Percentiles rank a stretch among this genome's conserved stretches.
These are phyloP conservation scores for Scheffersomyces segobiensis DNA, from an alignment of 1,139 yeast species.

Conservation along the genomic window DNA sequence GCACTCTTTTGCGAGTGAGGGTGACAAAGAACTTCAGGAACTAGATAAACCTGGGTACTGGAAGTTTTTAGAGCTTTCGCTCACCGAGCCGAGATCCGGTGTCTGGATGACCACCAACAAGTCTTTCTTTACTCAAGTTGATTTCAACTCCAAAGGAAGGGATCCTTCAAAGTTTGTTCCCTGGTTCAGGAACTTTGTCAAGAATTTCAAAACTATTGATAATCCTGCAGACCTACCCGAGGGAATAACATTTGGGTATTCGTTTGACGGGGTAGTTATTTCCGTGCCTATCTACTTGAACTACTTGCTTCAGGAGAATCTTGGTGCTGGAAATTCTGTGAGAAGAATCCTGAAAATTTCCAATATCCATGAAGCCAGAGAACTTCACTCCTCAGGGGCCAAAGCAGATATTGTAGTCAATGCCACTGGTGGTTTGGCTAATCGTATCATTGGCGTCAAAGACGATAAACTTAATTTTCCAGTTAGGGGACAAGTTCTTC, in stretches of 20 bases:
- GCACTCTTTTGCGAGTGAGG: slow-evolving; percentile 43
- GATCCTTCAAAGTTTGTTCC: slow-evolving; percentile 28
- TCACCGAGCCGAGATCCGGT: slow-evolving; percentile 46
- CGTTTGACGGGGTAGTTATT: slow-evolving; percentile 49
- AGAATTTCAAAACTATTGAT: slow-evolving; percentile 28
- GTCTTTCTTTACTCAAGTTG: slow-evolving; percentile 29
- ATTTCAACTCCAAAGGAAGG: slow-evolving; percentile 12
- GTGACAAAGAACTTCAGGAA: slow-evolving; percentile 32
- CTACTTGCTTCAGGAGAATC: slow-evolving; percentile 41
- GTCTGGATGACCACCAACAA: slow-evolving; percentile 35
- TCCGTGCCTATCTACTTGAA: slow-evolving; percentile 51
- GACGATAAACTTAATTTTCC: slow-evolving; percentile 31
- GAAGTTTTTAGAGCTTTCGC: slow-evolving; percentile 40
- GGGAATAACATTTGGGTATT: slow-evolving; percentile 38
- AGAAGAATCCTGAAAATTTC: slow-evolving; percentile 22
- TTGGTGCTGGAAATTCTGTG: slow-evolving; percentile 36
- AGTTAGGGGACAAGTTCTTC: slow-evolving; percentile 33
- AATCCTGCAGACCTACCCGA: slow-evolving; percentile 28
- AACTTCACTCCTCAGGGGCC: slow-evolving; percentile 15
- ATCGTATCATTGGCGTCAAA: slow-evolving; percentile 29
- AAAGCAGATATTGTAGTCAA: slow-evolving; percentile 44
- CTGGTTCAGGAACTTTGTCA: slow-evolving; percentile 47
- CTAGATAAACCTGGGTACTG: slow-evolving; percentile 43
- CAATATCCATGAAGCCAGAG: slow-evolving; percentile 13
- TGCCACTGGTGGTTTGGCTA: slow-evolving; percentile 44